Evolutionary conservation across 768 basidiomycete species (phyloP), one percentile per base, ranked within the genome.

Genomic region (Hygrophorus russula): DNA sequence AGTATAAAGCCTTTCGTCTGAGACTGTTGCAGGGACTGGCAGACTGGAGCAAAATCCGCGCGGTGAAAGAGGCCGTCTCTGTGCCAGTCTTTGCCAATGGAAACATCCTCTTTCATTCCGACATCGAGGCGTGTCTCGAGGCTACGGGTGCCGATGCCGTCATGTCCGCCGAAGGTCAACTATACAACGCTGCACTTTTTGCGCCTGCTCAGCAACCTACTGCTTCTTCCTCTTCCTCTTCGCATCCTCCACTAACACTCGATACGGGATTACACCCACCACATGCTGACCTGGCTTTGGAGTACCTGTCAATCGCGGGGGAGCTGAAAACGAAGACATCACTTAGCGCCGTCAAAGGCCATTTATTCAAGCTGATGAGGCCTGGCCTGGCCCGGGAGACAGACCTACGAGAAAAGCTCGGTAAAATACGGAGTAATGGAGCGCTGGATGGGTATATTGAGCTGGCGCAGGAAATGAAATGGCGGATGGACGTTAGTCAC

Each of bases 11-110:
- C n/a, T 15, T 9, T 19, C 17, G 19, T 6, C 2, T 33, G n/a
- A n/a, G n/a, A n/a, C n/a, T n/a, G n/a, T 28, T 39, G 7, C 51
- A 85, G 81, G 92, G 92, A 13, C 60, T 93, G 9, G 91, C 91
- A 5, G 87, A 89, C 53, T 96, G 87, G 85, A 66, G 65, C 18
- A 82, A 96, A 60, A 97, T 99, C 55, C 74, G 73, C 6, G 87
- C 89, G 0, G 91, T 99, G 52, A 96, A 93, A 59, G 61, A 84
- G 51, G 86, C 88, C 0, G 88, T 98, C 30, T 78, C 76, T 0
- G 76, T 99, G 0, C 94, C 93, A 2, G 92, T 99, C 3, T 88
- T 99, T 58, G 93, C 94, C 0, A 99, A 99, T 59, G 96, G 96
- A 20, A 98, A 97, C 59, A 77, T 97, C 46, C 78, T 97, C 10